A percentile compares a stretch with the other conserved stretches of the same genome.
Conservation (phyloP, 2,329 filamentous ascomycete species). For the Penicillium brevicompactum region DNA sequence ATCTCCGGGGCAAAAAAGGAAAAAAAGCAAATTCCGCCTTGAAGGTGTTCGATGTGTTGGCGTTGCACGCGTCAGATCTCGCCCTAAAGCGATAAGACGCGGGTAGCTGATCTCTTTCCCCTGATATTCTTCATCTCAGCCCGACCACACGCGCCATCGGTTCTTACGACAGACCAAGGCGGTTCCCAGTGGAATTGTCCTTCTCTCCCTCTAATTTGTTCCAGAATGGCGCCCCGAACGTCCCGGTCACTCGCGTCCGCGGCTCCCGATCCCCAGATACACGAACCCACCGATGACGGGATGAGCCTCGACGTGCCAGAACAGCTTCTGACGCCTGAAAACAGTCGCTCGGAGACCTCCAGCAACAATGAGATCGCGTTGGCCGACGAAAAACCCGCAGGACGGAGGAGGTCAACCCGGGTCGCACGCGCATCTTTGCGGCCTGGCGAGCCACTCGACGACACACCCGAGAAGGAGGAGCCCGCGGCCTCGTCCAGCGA, state of each 20-base stretch:
- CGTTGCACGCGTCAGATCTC: constrained; percentile 32
- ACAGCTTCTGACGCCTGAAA: constrained; percentile 46
- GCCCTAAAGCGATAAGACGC: constrained; percentile 32
- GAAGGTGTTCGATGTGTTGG: constrained; percentile 14
- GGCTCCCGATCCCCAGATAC: constrained; percentile 32
- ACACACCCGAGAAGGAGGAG: constrained; percentile 26
- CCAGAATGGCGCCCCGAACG: constrained; percentile 34
- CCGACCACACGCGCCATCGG: constrained; percentile 16
- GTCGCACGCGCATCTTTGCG: constrained; percentile 43
- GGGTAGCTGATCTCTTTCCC: constrained; percentile 29
- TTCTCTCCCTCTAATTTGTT: constrained; percentile 5
- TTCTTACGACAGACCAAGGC: constrained; percentile 14
- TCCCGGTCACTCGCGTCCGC: constrained; percentile 34
- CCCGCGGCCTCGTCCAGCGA: constrained; percentile 24
- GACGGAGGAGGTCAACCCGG: constrained; percentile 41
- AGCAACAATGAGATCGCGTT: constrained; percentile 43
- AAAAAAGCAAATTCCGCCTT: neutral
- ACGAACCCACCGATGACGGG: constrained; percentile 31
- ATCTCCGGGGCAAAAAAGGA: neutral
- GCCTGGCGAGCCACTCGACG: constrained; percentile 31
- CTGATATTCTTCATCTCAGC: constrained; percentile 22
- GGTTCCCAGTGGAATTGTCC: constrained; percentile 13
- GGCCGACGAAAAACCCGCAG: constrained; percentile 34
- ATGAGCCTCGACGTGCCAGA: constrained; percentile 40
- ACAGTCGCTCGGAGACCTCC: constrained; percentile 47